A percentile compares a stretch with the other conserved stretches of the same genome.
Evolutionary conservation across 257 asterid species (phyloP).

Genomic region (Primulina tabacum): DNA sequence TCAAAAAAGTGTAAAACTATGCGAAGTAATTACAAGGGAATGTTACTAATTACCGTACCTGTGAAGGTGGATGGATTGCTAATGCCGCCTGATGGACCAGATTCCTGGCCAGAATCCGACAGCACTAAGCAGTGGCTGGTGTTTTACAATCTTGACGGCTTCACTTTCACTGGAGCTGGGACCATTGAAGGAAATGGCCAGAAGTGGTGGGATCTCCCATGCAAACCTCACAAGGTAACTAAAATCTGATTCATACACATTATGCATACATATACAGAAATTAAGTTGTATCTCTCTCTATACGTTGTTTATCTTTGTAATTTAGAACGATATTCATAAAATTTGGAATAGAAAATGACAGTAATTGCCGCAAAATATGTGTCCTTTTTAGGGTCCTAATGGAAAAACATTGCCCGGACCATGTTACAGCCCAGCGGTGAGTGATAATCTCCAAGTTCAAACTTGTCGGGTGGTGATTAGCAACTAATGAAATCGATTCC

Average conservation of each 20-base stretch:
- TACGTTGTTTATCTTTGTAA: neutral
- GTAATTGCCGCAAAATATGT: constrained; percentile 1
- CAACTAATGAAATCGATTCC: neutral
- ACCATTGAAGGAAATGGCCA: constrained; percentile 88
- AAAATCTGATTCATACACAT: neutral
- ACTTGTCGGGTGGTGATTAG: neutral
- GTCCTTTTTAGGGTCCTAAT: constrained; percentile 74
- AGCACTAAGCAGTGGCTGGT: constrained; percentile 90
- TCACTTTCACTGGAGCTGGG: constrained; percentile 75
- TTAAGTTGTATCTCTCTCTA: neutral
- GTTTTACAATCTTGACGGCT: constrained; percentile 62
- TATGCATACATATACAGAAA: neutral
- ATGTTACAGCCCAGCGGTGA: constrained; percentile 93
- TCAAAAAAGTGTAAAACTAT: neutral
- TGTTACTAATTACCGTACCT: neutral
- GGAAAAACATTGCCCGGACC: constrained; percentile 94
- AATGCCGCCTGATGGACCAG: constrained; percentile 94
- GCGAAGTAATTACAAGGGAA: neutral
- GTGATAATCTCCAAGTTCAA: constrained; percentile 20
- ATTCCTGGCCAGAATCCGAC: constrained; percentile 82
- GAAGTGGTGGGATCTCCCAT: constrained; percentile 96
- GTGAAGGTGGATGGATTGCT: constrained; percentile 74
- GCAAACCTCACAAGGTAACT: constrained; percentile 92
- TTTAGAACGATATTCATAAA: no score
- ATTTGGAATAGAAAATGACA: neutral